Evolutionary conservation across 306 rosid genomes (phyloP).

Genomic region (Astragalus membranaceus): DNA sequence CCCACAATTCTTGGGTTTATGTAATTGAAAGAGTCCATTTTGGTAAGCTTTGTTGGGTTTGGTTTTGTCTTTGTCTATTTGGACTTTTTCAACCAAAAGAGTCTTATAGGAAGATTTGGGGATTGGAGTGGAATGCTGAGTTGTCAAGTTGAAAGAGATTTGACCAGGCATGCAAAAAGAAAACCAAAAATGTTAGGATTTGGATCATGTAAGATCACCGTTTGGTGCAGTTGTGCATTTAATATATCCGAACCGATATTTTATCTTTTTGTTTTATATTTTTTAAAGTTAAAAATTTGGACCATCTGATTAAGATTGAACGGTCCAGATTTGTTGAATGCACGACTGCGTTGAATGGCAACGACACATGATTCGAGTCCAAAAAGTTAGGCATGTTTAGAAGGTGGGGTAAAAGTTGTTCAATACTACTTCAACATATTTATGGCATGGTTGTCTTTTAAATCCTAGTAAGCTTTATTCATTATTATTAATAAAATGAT

Average conservation of each 20-base stretch:
- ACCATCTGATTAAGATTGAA: too few species aligned
- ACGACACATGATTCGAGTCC: too few species aligned
- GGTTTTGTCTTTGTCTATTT: neutral
- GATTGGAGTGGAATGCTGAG: neutral
- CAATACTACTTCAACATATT: neutral
- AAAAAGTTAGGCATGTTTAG: constrained; percentile 14
- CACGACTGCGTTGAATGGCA: too few species aligned
- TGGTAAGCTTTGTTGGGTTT: constrained; percentile 6
- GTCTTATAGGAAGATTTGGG: neutral
- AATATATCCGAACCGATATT: too few species aligned
- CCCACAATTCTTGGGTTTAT: neutral
- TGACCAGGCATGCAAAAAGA: constrained; percentile 5
- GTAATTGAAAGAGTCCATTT: constrained; percentile 1
- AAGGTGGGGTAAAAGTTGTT: neutral
- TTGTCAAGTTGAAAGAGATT: constrained; percentile 9
- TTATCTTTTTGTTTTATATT: too few species aligned
- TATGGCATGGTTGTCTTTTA: constrained; percentile 4
- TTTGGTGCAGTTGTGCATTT: too few species aligned
- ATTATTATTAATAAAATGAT: neutral
- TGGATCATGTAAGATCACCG: too few species aligned
- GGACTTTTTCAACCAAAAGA: constrained; percentile 11
- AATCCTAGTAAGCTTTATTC: neutral
- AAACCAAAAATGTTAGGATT: neutral
- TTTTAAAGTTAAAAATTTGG: too few species aligned
- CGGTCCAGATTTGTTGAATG: too few species aligned